A percentile compares a stretch with the other conserved stretches of the same genome.
Conservation (phyloP, 352 stramenopile genomes). For the Phytophthora multivora region DNA sequence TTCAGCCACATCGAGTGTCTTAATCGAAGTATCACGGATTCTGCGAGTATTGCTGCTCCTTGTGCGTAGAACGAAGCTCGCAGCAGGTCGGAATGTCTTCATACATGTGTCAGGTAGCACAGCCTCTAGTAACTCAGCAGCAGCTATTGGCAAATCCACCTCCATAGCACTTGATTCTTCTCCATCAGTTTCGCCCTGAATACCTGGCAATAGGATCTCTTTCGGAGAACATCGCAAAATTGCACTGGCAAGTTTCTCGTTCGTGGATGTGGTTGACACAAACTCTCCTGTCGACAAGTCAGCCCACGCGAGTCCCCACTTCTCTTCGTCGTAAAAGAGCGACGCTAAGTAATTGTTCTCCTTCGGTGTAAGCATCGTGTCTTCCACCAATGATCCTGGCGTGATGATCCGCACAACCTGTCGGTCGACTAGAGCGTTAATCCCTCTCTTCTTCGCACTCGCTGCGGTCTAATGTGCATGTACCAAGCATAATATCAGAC, state of each 20-base stretch:
- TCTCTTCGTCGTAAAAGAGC: conserved; percentile 39
- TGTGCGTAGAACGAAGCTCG: conserved; percentile 23
- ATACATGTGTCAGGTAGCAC: conserved; percentile 58
- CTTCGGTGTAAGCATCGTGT: conserved; percentile 75
- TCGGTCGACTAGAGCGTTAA: conserved; percentile 68
- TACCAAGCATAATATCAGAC: not conserved
- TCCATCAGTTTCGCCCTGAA: not conserved
- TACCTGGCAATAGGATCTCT: conserved; percentile 67
- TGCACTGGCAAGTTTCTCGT: conserved; percentile 61
- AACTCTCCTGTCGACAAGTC: conserved; percentile 85
- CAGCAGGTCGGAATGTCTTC: conserved; percentile 58
- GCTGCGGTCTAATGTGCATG: conserved; percentile 40
- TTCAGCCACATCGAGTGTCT: conserved; percentile 31
- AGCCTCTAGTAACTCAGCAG: conserved; percentile 36
- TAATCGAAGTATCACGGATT: conserved; percentile 5
- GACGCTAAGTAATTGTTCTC: conserved; percentile 84
- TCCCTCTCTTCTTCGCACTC: conserved; percentile 54
- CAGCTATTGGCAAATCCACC: conserved; percentile 17
- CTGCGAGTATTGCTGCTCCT: not conserved
- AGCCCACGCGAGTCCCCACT: conserved; percentile 70
- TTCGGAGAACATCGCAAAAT: conserved; percentile 68
- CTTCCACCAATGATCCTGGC: conserved; percentile 73
- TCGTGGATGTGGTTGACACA: conserved; percentile 58
- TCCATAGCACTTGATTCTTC: not conserved
- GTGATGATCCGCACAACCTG: conserved; percentile 82